Conservation (phyloP, 768 basidiomycete genomes). For the Daedaleopsis nitida region DNA sequence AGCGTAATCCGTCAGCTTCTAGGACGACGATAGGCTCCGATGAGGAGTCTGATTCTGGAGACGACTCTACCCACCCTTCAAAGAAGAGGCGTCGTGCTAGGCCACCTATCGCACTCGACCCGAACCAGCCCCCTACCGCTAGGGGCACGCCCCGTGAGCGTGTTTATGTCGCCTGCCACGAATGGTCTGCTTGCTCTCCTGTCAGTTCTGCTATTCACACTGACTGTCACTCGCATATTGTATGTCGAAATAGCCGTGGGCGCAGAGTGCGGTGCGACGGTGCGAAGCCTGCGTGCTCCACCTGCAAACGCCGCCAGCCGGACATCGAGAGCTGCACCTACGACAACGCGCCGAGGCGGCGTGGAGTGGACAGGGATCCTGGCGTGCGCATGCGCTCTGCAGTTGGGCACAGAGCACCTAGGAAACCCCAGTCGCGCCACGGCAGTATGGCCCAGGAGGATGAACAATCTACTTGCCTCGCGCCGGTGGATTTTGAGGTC, state of each 20-base stretch:
- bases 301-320: slow-evolving; percentile 54
- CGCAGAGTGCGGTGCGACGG: slow-evolving; percentile 85
- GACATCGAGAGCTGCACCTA: slow-evolving; percentile 54
- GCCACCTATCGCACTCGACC: slow-evolving; percentile 57
- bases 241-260: slow-evolving; percentile 49
- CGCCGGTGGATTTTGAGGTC: too few species aligned
- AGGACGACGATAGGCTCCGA: too few species aligned
- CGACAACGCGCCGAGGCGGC: slow-evolving; percentile 69
- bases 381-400: too few species aligned
- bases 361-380: slow-evolving; percentile 54
- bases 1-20: too few species aligned
- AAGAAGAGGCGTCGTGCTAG: slow-evolving; percentile 36
- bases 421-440: too few species aligned
- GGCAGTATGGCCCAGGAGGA: too few species aligned
- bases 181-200: slow-evolving; percentile 51
- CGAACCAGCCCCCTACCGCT: slow-evolving; percentile 77
- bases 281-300: slow-evolving; percentile 72
- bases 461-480: too few species aligned
- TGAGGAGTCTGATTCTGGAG: too few species aligned
- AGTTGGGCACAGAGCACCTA: too few species aligned
- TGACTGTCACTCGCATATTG: neutral
- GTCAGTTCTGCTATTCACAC: neutral
- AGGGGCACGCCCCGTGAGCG: slow-evolving; percentile 74
- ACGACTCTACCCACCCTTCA: too few species aligned
- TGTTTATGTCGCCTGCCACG: slow-evolving; percentile 79